Base-by-base conservation (phyloP, 164 flowering plant species). In the Aristolochia contorta region DNA sequence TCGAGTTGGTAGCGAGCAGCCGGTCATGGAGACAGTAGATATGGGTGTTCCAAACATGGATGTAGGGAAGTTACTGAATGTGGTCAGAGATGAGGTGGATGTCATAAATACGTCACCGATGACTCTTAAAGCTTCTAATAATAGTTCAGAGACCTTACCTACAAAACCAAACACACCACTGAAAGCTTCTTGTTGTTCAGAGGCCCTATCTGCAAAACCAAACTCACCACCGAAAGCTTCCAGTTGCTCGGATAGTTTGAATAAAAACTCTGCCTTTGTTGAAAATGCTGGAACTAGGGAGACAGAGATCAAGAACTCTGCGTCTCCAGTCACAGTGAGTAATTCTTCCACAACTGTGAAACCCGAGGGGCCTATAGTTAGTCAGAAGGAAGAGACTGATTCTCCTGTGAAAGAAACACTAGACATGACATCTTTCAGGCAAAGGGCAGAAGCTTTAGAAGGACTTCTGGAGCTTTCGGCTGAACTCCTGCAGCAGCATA, bases 381-480 rank as follows among this genome's bases (percentile, higher is more conserved):
- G 60, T 33, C 21, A 37, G 32, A 62, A 68, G 24, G 89, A 76
- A 54, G 85, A 81, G 57, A 86, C 76, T 10, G 64, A 55, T 51
- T 51, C 74, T 60, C 79, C 82, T 1, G 80, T 30, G 2, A 88
- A 82, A 70, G 99, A 90, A 73, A 76, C 56, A n/a, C 67, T 94
- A 71, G 97, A 94, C 71, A 84, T 94, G 16, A 90, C 83, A 60
- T 94, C 97, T 10, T 85, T 81, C 54, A 83, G 93, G 72, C 97
- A 94, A 76, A 86, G 99, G 63, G 93, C 99, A 23, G 99, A 91
- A 19, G 99, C 99, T 32, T 82, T 94, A 12, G 99, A 94, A 78
- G 99, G 89, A 52, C 76, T 94, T 14, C 60, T 94, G 54, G 99
- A 94, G 72, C 70, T 94, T 59, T 94, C 99, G 1, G 99, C 99